Evolutionary conservation across 768 basidiomycete species (phyloP).

Genomic region (Lactifluus rugatus): DNA sequence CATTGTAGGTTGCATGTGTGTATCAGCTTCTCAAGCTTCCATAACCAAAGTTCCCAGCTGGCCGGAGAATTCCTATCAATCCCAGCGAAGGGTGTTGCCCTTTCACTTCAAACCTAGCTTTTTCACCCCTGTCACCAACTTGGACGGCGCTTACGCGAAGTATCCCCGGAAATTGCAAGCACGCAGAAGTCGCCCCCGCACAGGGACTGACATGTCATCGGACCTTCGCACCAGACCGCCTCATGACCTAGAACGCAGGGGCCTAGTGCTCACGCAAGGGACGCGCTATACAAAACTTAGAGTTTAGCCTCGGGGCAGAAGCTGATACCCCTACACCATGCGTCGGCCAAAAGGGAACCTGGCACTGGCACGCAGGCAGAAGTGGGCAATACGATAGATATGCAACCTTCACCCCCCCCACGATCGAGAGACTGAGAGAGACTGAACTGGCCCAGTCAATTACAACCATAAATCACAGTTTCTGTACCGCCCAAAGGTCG

Average conservation of each 20-base stretch:
- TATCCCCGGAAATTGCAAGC: background rate
- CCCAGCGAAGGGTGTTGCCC: no score
- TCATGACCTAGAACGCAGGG: background rate
- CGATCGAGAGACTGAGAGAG: no score
- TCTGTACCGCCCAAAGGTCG: conserved; percentile 69
- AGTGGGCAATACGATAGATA: no score
- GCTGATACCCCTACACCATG: background rate
- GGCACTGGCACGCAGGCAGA: no score
- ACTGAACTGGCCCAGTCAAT: no score
- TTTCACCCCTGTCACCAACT: background rate
- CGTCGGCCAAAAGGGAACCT: no score
- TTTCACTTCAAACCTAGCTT: no score
- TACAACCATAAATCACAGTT: conserved; percentile 35
- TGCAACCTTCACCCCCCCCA: no score
- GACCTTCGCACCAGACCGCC: background rate
- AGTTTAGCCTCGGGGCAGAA: conserved; percentile 8
- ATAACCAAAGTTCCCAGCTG: background rate
- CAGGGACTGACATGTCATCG: background rate
- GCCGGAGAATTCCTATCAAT: background rate
- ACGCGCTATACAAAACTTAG: background rate
- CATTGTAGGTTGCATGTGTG: background rate
- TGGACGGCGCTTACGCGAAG: background rate
- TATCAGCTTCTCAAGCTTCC: background rate
- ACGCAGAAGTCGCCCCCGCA: background rate
- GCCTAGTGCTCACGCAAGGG: background rate